A percentile compares a stretch with the other conserved stretches of the same genome.
phyloP scores from a whole-genome alignment of 148 eudicot species.

The Mesembryanthemum crystallinum region DNA sequence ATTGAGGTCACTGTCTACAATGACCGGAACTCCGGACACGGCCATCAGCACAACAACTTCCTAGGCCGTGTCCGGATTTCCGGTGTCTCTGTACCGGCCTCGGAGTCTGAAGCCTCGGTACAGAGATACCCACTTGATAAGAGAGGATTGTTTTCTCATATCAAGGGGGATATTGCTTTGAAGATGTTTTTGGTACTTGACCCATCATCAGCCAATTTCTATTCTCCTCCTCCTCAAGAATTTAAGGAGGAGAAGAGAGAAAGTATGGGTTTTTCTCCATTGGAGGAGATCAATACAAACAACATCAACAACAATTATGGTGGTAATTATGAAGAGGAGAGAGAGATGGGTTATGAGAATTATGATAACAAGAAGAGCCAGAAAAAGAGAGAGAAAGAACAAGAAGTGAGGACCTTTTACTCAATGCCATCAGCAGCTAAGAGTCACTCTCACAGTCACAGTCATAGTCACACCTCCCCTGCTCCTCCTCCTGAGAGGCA shows the following conservation, averaged over 20 bases:
- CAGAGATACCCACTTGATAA: conserved; percentile 86
- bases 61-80: conserved; percentile 82
- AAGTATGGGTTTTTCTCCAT: conserved; percentile 8
- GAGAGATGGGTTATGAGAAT: background rate
- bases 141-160: conserved; percentile 66
- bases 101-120: conserved; percentile 41
- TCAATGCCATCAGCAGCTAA: conserved; percentile 43
- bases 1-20: conserved; percentile 54
- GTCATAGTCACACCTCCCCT: conserved; percentile 2
- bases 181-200: conserved; percentile 40
- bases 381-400: conserved; percentile 41
- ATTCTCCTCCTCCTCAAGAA: background rate
- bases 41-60: conserved; percentile 45
- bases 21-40: conserved; percentile 40
- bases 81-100: conserved; percentile 45
- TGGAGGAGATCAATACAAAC: conserved; percentile 39
- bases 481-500: conserved; percentile 7
- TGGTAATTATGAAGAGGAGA: conserved; percentile 15
- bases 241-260: conserved; percentile 13
- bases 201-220: background rate
- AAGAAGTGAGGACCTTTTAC: conserved; percentile 57
- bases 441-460: conserved; percentile 4
- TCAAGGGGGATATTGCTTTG: conserved; percentile 77
- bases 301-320: conserved; percentile 19
- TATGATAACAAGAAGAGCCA: conserved; percentile 19